phyloP scores from a whole-genome alignment of 352 stramenopile genomes.

The Pythium rhizo-oryzae region DNA sequence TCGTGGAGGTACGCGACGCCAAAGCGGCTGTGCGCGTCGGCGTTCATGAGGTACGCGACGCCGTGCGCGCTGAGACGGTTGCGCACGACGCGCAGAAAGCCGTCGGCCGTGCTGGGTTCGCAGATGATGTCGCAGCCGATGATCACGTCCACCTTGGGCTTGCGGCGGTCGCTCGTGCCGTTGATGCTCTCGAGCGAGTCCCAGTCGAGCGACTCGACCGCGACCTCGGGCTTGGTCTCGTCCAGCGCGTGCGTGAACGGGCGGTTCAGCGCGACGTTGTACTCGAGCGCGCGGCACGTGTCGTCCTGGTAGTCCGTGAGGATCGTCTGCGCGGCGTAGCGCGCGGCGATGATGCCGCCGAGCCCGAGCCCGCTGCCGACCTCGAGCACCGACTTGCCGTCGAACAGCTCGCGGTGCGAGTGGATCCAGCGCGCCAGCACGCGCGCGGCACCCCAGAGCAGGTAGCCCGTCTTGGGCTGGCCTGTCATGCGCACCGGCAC shows the following conservation, averaged over 20 bases:
- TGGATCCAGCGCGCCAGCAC: constrained; percentile 85
- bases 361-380: constrained; percentile 84
- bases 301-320: constrained; percentile 88
- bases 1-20: constrained; percentile 75
- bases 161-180: constrained; percentile 14
- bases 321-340: constrained; percentile 60
- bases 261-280: constrained; percentile 81
- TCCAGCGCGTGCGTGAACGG: constrained; percentile 74
- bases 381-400: constrained; percentile 73
- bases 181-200: constrained; percentile 71
- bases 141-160: constrained; percentile 72
- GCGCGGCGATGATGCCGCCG: constrained; percentile 72
- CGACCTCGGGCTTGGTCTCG: constrained; percentile 47
- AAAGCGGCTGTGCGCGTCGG: constrained; percentile 86
- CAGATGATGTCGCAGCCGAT: constrained; percentile 90
- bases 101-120: constrained; percentile 83
- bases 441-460: constrained; percentile 82
- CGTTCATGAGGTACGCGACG: constrained; percentile 88
- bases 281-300: constrained; percentile 71
- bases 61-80: constrained; percentile 52
- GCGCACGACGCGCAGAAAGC: constrained; percentile 79
- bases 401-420: constrained; percentile 73
- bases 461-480: constrained; percentile 84
- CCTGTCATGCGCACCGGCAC: constrained; percentile 84
- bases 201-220: constrained; percentile 75